Evolutionary conservation across 1,139 yeast species (phyloP), one percentile per base, ranked within the genome.

Genomic region (Arxiozyma heterogenica): DNA sequence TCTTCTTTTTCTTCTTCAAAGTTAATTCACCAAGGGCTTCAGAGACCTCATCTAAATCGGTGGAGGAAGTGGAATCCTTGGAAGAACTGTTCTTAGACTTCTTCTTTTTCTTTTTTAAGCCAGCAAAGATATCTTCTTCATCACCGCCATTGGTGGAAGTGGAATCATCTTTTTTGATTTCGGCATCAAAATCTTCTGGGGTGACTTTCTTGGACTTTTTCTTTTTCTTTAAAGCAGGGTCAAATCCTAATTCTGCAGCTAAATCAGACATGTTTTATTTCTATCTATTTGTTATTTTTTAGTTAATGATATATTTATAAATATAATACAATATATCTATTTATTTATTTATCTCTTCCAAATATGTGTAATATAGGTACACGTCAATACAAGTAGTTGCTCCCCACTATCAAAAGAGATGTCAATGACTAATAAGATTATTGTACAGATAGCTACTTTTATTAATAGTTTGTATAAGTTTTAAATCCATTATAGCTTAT

Each of bases 1-100:
- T 73, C 78, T 83, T 83, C 79, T 80, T 81, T 81, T 84, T 84
- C 80, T 90, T 91, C 79, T 90, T 90, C 70, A 89, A 79, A 56
- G 83, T 80, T 64, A 89, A 77, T 56, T 87, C 96, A 47, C 85
- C 93, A 55, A 85, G 77, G 38, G 83, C 80, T 47, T 81, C 83
- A 17, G 81, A 71, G 51, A 84, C 75, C 56, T 80, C 88, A 54
- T 82, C 88, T 11, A 68, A 67, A 18, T 68, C 71, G 5, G 76
- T 73, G 20, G 69, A 61, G 15, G 65, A 73, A 22, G 68, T 72
- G n/a, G 62, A 69, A 15, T 70, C 74, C 42, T 52, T 53, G 18
- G 54, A 34, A 47, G 65, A 51, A 30, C 55, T 61, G 50, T 67
- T 62, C 63, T 72, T 64, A 44, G 65, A 54, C 74, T 71, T 69